Base-by-base conservation (phyloP, 768 basidiomycete species). In the Tylopilus rubrobrunneus region DNA sequence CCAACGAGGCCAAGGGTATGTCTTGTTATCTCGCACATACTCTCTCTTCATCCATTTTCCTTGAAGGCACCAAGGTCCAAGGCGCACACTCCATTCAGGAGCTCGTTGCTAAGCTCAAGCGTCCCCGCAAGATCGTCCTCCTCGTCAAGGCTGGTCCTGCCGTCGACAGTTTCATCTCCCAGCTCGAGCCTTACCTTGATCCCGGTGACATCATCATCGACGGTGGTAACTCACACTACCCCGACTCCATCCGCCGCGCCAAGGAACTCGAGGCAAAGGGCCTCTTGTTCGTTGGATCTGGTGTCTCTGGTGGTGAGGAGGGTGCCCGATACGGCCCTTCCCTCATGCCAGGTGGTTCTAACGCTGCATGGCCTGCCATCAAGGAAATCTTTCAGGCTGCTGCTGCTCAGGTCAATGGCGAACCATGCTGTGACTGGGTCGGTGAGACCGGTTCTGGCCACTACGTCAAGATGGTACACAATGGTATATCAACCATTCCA, bases 391-490 rank as follows among this genome's bases (percentile, higher is more conserved):
- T 99, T 87, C 97, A 99, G 77, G 91, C 91, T 73, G 89, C 96
- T 48, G 85, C 97, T 59, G 97, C 97, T 55, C 93, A 98, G 71
- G 91, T 88, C 57, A 79, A 92, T 51, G 93, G 93, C 58, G 91
- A 92, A 63, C 97, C 97, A 31, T 99, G 97, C 80, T 98, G 96
- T 71, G 97, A 99, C 77, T 99, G 97, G 97, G 96, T 99, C 64
- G 97, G 97, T 44, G 90, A 95, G 74, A 87, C 86, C 57, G 97
- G 94, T 55, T 79, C 91, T 45, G 95, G 93, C 29, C 96, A 98
- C 79, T 99, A 98, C 73, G 96, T 99, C 74, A 99, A 99, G 81
- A 98, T 99, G 96, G 96, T 99, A 57, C 96, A 99, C 78, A 92
- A 93, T 55, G 92, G 92, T 87, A 71, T 66, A 68, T 60, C 50